Evolutionary conservation across 345 rosid species (phyloP), one percentile per base, ranked within the genome.

Genomic region (Eucalyptus sideroxylon): DNA sequence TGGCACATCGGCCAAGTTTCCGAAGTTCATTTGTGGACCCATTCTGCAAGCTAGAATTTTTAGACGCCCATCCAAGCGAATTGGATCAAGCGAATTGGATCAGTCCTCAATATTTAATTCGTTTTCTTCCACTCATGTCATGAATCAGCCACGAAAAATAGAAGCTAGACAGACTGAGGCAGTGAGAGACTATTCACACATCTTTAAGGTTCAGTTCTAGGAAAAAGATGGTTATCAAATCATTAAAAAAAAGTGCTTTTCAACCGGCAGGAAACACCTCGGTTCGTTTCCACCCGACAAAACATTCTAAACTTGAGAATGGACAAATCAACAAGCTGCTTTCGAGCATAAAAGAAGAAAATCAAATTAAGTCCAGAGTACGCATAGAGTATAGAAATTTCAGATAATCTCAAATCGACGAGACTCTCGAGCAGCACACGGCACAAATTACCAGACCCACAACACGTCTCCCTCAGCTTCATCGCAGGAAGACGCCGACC

Each of bases 1-100:
- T 9, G 92, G 87, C 51, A 92, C 91, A 40, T 94, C 96, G 67
- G 89, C 89, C 45, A 95, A 92, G 95, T 91, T 94, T 92, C 93
- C 94, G 94, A 93, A 95, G 93, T 95, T 94, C 93, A 95, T 87
- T 67, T 93, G 92, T 90, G 96, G 93, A 31, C 95, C 98, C 97
- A 94, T 91, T 91, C 90, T 67, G 59, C 87, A 90, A 86, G 77
- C 82, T 40, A 87, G 82, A 56, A 87, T 56, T 88, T 90, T 59
- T 86, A 86, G 45, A 87, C 59, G 59, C 51, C 87, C 91, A 53
- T 17, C 53, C 53, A 77, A 87, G 86, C 14, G 56, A 87, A 72
- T 17, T 34, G 14, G 69, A 87, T 72, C 82, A 49, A 87, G 86
- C 14, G 56, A 87, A 72, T 17, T 34, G 14, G 69, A 87, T 77